phyloP scores from a whole-genome alignment of 345 rosid species.

The Boechera divaricarpa region DNA sequence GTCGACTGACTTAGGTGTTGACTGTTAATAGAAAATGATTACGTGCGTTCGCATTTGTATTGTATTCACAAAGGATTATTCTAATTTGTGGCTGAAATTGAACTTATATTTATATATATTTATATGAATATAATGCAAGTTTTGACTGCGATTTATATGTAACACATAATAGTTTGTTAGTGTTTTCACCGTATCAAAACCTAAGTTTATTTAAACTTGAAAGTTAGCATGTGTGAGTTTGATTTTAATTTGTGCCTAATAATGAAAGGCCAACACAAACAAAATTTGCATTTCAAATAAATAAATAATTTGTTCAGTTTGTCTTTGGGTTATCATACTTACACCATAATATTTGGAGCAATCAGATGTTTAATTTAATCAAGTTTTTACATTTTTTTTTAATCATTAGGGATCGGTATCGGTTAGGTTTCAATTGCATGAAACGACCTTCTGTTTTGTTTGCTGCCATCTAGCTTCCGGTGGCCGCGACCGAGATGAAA shows the following conservation, averaged over 20 bases:
- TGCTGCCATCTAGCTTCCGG: conserved; percentile 89
- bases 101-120: not conserved
- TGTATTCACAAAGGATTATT: not conserved
- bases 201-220: not conserved
- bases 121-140: not conserved
- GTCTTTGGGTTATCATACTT: not conserved
- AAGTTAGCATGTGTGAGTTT: not conserved
- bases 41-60: not conserved
- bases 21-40: conserved; percentile 29
- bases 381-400: not conserved
- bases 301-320: not conserved
- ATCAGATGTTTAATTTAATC: not conserved
- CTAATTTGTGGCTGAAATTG: conserved; percentile 28
- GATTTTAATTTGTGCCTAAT: not conserved
- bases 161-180: not conserved
- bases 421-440: conserved; percentile 65
- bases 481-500: conserved; percentile 75
- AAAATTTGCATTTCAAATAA: not conserved
- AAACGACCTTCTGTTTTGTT: conserved; percentile 83
- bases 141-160: not conserved
- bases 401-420: conserved; percentile 77
- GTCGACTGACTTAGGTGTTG: conserved; percentile 26
- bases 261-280: not conserved
- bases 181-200: not conserved
- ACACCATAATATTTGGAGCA: not conserved